Evolutionary conservation across 2,329 filamentous ascomycete species (phyloP).

Genomic region (Tolypocladium paradoxum): DNA sequence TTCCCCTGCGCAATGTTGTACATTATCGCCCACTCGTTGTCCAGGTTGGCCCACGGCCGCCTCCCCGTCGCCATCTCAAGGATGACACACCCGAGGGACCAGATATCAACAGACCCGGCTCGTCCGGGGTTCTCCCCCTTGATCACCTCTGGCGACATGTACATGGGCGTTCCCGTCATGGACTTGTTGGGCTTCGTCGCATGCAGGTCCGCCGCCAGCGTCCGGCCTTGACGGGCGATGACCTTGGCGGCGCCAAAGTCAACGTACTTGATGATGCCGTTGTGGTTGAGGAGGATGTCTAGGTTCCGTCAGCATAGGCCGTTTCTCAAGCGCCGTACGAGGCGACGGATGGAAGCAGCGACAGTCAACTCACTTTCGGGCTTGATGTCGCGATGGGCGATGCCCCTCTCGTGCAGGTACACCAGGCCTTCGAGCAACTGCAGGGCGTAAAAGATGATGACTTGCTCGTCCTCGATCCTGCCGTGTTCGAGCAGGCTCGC

Average conservation of each 20-base stretch:
- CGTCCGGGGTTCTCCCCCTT: constrained; percentile 74
- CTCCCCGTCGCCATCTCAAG: constrained; percentile 95
- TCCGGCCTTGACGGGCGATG: constrained; percentile 87
- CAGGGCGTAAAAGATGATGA: constrained; percentile 92
- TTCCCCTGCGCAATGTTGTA: constrained; percentile 99
- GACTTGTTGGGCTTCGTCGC: constrained; percentile 65
- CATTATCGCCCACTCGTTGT: constrained; percentile 99
- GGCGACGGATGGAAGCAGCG: not conserved
- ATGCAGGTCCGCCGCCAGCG: constrained; percentile 53
- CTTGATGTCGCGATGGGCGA: constrained; percentile 96
- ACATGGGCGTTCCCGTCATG: constrained; percentile 98
- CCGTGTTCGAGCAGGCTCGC: constrained; percentile 87
- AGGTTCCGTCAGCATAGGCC: constrained; percentile 7
- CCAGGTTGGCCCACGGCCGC: constrained; percentile 86
- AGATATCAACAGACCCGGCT: constrained; percentile 84
- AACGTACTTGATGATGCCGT: constrained; percentile 97
- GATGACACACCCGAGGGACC: constrained; percentile 94
- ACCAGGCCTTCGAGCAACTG: constrained; percentile 89
- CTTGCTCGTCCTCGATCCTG: constrained; percentile 93
- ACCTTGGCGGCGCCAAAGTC: constrained; percentile 97
- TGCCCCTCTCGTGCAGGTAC: constrained; percentile 84
- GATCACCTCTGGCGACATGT: constrained; percentile 99
- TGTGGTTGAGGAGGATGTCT: constrained; percentile 94
- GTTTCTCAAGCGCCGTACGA: not conserved
- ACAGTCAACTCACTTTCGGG: constrained; percentile 71